phyloP scores from a whole-genome alignment of 352 stramenopile species.

The Pythium catenulatum region DNA sequence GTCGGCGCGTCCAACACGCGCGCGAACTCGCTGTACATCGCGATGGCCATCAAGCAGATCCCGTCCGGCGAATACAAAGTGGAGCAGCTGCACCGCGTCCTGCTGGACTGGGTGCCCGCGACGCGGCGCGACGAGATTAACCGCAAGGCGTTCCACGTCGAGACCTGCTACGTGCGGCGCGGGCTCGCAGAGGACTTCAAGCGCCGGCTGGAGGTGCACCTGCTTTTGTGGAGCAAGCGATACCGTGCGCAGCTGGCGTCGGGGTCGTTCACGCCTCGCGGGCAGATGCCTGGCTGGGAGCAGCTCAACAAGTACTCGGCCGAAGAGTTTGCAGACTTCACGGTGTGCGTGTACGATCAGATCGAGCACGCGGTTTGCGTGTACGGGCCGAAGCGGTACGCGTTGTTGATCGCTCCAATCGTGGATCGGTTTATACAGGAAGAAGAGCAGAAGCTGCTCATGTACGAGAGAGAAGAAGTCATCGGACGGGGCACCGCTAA shows the following conservation, averaged over 20 bases:
- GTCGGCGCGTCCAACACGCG: not conserved
- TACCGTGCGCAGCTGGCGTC: not conserved
- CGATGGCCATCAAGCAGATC: slow-evolving; percentile 25
- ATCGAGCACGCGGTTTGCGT: not conserved
- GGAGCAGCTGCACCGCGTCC: not conserved
- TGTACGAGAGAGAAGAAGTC: not conserved
- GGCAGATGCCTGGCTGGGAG: not conserved
- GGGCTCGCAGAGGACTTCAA: not conserved
- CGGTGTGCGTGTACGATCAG: slow-evolving; percentile 11
- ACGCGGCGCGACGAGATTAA: not conserved
- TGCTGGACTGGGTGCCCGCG: slow-evolving; percentile 4
- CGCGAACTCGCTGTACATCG: not conserved
- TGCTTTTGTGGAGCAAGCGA: not conserved
- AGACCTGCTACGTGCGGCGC: not conserved
- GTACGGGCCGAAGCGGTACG: slow-evolving; percentile 14
- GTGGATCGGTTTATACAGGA: not conserved
- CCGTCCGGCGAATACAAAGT: slow-evolving; percentile 11
- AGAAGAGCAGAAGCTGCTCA: not conserved
- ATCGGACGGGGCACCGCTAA: slow-evolving; percentile 6
- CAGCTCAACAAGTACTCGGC: not conserved
- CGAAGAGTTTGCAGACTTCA: slow-evolving; percentile 5
- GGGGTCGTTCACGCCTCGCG: not conserved
- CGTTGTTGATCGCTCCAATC: not conserved
- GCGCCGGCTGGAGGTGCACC: not conserved
- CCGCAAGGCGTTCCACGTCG: not conserved